These are phyloP conservation scores for Fusarium sp. DNA, from an alignment of 2,329 filamentous ascomycete genomes.

Conservation along the genomic window DNA sequence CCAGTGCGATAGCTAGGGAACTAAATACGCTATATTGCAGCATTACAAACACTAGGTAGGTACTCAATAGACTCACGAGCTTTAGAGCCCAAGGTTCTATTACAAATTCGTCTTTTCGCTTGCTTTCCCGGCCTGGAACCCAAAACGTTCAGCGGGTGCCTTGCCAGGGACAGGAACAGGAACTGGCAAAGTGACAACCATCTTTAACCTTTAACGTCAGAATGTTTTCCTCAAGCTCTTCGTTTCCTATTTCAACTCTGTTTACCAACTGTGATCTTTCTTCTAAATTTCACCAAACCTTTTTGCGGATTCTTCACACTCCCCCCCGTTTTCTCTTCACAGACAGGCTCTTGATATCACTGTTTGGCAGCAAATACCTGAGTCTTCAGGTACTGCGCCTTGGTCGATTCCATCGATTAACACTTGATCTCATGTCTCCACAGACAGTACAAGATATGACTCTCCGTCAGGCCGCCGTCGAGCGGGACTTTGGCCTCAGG, in stretches of 20 bases:
- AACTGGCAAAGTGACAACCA: background rate
- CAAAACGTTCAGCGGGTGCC: background rate
- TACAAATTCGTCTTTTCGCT: background rate
- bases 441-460: constrained; percentile 7
- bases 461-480: constrained; percentile 13
- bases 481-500: constrained; percentile 30
- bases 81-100: background rate
- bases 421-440: background rate
- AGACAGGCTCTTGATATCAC: background rate
- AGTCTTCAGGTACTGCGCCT: background rate
- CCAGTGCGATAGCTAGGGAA: background rate
- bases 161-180: constrained; percentile 15
- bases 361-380: background rate
- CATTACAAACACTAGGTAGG: background rate
- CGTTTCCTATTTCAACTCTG: background rate
- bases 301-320: background rate
- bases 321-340: background rate
- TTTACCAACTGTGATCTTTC: background rate
- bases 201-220: background rate
- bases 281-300: background rate
- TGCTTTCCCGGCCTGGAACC: background rate
- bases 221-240: background rate
- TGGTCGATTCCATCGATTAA: background rate
- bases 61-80: background rate
- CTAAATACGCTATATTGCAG: background rate